Conservation (phyloP, 257 asterid genomes). For the Solanum gracilifrons region DNA sequence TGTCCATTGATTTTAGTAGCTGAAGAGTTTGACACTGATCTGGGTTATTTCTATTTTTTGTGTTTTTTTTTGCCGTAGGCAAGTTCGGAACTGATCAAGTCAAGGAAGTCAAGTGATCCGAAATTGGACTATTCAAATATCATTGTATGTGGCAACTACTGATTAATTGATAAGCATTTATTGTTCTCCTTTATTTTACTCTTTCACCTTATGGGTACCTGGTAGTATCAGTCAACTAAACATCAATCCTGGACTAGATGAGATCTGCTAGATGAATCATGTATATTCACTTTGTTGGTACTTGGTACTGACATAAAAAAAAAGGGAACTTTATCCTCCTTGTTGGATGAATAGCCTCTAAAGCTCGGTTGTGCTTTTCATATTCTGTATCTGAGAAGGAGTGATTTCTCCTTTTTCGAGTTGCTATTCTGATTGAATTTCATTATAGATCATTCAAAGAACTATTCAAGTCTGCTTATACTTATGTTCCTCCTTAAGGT, state of each 20-base stretch:
- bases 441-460: not conserved
- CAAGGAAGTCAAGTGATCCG: constrained; percentile 59
- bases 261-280: not conserved
- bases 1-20: not conserved
- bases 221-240: not conserved
- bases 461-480: not conserved
- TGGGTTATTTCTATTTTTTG: not conserved
- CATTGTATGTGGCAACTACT: constrained; percentile 30
- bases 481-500: not conserved
- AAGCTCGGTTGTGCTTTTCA: not conserved
- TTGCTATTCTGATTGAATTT: not conserved
- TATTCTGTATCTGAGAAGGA: not conserved
- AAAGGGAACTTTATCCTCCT: not conserved
- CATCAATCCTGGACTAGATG: not conserved
- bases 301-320: not conserved
- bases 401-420: not conserved
- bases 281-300: not conserved
- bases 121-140: constrained; percentile 87
- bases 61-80: constrained; percentile 39
- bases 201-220: not conserved
- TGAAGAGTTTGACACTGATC: not conserved
- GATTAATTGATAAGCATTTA: not conserved
- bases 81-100: constrained; percentile 63
- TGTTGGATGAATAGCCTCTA: not conserved
- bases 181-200: not conserved